Evolutionary conservation across 257 asterid species (phyloP).

Genomic region (Rauvolfia tetraphylla): DNA sequence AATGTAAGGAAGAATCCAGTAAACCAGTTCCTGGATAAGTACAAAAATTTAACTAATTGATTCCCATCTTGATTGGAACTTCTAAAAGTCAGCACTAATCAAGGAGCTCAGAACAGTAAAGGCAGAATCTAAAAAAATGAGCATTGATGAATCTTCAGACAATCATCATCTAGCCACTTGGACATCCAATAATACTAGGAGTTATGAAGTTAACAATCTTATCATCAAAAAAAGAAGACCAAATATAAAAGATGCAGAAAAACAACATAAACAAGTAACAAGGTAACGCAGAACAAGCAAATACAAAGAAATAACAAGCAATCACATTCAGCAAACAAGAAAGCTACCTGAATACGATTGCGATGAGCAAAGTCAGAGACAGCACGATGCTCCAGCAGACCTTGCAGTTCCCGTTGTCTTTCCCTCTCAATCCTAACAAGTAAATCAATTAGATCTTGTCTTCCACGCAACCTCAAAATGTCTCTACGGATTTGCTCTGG

Average conservation of each 20-base stretch:
- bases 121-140: background rate
- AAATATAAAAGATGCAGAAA: background rate
- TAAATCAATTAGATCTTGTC: slow-evolving; percentile 84
- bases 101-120: background rate
- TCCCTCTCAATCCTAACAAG: slow-evolving; percentile 80
- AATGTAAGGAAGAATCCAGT: background rate
- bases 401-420: slow-evolving; percentile 79
- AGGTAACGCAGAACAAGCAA: background rate
- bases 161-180: slow-evolving; percentile 1
- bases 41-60: background rate
- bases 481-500: slow-evolving; percentile 80
- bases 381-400: slow-evolving; percentile 82
- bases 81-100: background rate
- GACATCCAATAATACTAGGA: background rate
- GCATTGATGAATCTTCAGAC: background rate
- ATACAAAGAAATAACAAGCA: background rate
- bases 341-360: slow-evolving; percentile 77
- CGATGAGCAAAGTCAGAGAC: slow-evolving; percentile 93
- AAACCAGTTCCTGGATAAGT: background rate
- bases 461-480: slow-evolving; percentile 77
- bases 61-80: background rate
- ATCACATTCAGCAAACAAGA: background rate
- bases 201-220: too few species aligned
- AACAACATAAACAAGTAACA: background rate
- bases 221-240: background rate